Base-by-base conservation (phyloP, 345 rosid species). In the Durio zibethinus region DNA sequence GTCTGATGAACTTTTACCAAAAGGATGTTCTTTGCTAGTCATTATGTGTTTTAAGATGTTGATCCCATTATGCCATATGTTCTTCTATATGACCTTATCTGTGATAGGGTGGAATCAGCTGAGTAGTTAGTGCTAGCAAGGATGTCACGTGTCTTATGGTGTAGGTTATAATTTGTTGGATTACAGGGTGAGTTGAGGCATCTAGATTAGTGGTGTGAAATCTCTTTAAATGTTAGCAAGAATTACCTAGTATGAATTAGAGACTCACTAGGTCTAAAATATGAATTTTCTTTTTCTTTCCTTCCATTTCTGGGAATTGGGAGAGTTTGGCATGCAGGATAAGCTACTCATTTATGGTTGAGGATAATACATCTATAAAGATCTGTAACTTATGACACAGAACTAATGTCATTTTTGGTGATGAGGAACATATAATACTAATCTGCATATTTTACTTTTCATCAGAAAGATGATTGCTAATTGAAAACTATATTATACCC, bases 1-100 rank as follows among this genome's bases (percentile, higher is more conserved):
- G 73, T 69, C 57, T 69, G 73, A 69, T 69, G 56, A 45, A 69
- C 12, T 69, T 68, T 47, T 45, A 45, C 10, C 18, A 42, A 43
- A 23, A 42, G 20, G 11, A 7, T 3, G 20, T 27, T 69, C 50
- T 69, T 69, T 69, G 57, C 1, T 23, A 69, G 56, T 45, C 56
- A 3, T 25, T 14, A 47, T 69, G 73, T 45, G 52, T 64, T 70
- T 66, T 21, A 70, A 70, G 36, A 43, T 68, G 40, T 57, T 10
- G 5, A 10, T 10, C 31, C 33, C 62, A 21, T 21, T 21, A 21
- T 8, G 33, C 31, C 29, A 10, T 25, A 57, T 23, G 62, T 9
- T 57, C 31, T 57, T 23, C 62, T 56, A 57, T 4, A 48, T 50
- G 60, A 18, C 36, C 27, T 71, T 31, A 35, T 21, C 27, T 71